Conservation (phyloP, 2,329 filamentous ascomycete species). For the Stachybotrys elegans region DNA sequence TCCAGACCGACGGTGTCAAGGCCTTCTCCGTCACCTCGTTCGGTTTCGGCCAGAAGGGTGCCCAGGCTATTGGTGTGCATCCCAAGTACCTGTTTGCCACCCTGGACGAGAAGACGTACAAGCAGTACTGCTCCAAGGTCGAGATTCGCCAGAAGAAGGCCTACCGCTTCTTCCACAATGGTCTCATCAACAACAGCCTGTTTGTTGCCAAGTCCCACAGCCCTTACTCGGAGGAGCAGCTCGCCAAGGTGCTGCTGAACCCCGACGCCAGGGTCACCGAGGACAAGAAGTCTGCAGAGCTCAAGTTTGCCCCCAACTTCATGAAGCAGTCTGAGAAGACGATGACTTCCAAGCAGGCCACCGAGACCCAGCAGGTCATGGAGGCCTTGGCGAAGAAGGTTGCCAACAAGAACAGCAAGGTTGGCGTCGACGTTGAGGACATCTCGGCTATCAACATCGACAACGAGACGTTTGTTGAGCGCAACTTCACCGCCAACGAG, state of each 20-base stretch:
- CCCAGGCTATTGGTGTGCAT: slow-evolving; percentile 94
- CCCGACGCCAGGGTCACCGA: slow-evolving; percentile 79
- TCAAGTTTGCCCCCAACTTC: slow-evolving; percentile 67
- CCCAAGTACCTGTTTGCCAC: slow-evolving; percentile 92
- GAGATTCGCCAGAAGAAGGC: slow-evolving; percentile 95
- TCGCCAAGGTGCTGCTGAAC: slow-evolving; percentile 87
- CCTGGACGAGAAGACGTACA: slow-evolving; percentile 81
- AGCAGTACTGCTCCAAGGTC: slow-evolving; percentile 81
- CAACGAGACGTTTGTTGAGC: slow-evolving; percentile 89
- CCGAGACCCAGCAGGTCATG: slow-evolving; percentile 69
- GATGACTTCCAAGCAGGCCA: slow-evolving; percentile 41
- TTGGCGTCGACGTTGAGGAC: slow-evolving; percentile 92
- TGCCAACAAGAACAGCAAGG: slow-evolving; percentile 58
- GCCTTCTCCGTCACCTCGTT: slow-evolving; percentile 99
- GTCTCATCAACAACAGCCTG: slow-evolving; percentile 94
- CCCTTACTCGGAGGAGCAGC: slow-evolving; percentile 84
- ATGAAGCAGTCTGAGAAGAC: slow-evolving; percentile 60
- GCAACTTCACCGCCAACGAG: slow-evolving; percentile 87
- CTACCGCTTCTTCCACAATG: slow-evolving; percentile 98
- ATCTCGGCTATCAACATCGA: slow-evolving; percentile 83
- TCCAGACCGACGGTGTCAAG: slow-evolving; percentile 97
- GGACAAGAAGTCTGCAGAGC: slow-evolving; percentile 81
- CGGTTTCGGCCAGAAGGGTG: slow-evolving; percentile 98
- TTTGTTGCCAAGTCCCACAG: slow-evolving; percentile 93
- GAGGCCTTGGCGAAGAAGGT: slow-evolving; percentile 67